phyloP scores from a whole-genome alignment of 805 yeast genomes.

The Lachancea kluyveri region DNA sequence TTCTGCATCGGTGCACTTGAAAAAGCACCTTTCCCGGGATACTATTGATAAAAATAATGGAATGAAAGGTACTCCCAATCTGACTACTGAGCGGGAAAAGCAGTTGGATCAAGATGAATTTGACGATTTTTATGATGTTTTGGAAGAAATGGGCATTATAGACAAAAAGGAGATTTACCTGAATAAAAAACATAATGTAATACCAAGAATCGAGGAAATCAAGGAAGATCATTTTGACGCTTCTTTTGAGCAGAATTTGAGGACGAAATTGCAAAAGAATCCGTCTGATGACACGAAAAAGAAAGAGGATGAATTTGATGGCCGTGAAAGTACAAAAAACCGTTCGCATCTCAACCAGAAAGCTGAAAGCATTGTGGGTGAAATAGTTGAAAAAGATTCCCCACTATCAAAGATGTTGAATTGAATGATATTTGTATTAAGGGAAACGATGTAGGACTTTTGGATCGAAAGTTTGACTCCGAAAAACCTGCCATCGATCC shows the following conservation, averaged over 20 bases:
- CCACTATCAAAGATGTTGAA: conserved; percentile 10
- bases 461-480: conserved; percentile 8
- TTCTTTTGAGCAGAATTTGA: too few species aligned
- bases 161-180: not conserved
- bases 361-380: not conserved
- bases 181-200: not conserved
- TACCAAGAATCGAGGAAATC: not conserved
- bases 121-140: conserved; percentile 1
- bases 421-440: conserved; percentile 7
- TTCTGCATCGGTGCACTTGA: not conserved
- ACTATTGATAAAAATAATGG: too few species aligned
- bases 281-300: too few species aligned
- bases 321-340: not conserved
- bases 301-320: too few species aligned
- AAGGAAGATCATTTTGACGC: not conserved
- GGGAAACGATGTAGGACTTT: conserved; percentile 4
- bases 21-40: not conserved
- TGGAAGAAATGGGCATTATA: conserved; percentile 1
- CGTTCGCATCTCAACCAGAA: not conserved
- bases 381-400: not conserved
- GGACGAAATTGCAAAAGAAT: too few species aligned
- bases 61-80: too few species aligned
- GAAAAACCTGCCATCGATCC: conserved; percentile 15
- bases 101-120: too few species aligned
- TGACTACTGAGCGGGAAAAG: too few species aligned